A percentile compares a stretch with the other conserved stretches of the same genome.
Evolutionary conservation across 495 filamentous ascomycete species (phyloP).

Genomic region (Mytilinidion resinicola): DNA sequence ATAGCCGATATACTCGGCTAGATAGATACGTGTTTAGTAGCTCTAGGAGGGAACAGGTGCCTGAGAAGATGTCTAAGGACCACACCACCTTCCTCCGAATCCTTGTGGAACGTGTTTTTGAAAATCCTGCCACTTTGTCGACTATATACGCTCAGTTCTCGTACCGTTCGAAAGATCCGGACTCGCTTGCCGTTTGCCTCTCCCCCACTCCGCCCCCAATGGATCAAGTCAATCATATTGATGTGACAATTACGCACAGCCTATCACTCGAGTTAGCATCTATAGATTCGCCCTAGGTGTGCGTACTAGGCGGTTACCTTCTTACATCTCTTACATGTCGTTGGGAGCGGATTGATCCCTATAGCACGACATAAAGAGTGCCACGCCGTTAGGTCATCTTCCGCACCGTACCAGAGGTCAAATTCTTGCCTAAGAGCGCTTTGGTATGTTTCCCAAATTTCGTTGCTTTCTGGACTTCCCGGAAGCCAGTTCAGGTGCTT

Average conservation of each 20-base stretch:
- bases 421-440: conserved; percentile 23
- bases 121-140: conserved; percentile 15
- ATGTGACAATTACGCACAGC: conserved; percentile 4
- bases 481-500: conserved; percentile 19
- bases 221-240: conserved; percentile 29
- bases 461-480: conserved; percentile 13
- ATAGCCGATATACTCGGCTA: too few relatives aligned
- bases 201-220: conserved; percentile 17
- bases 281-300: not conserved
- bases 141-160: conserved; percentile 21
- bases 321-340: conserved; percentile 18
- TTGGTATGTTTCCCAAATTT: conserved; percentile 36
- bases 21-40: too few relatives aligned
- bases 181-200: conserved; percentile 1
- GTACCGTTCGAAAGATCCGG: conserved; percentile 13
- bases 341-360: conserved; percentile 20
- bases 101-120: conserved; percentile 9
- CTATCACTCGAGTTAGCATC: not conserved
- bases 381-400: conserved; percentile 27
- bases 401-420: conserved; percentile 27
- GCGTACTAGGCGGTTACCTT: not conserved
- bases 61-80: conserved; percentile 21
- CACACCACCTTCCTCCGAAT: conserved; percentile 5
- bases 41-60: not conserved
- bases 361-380: conserved; percentile 31